Percentiles rank a stretch among this genome's conserved stretches.
Conservation (phyloP, 2,329 filamentous ascomycete species). For the Xylaria sp. region DNA sequence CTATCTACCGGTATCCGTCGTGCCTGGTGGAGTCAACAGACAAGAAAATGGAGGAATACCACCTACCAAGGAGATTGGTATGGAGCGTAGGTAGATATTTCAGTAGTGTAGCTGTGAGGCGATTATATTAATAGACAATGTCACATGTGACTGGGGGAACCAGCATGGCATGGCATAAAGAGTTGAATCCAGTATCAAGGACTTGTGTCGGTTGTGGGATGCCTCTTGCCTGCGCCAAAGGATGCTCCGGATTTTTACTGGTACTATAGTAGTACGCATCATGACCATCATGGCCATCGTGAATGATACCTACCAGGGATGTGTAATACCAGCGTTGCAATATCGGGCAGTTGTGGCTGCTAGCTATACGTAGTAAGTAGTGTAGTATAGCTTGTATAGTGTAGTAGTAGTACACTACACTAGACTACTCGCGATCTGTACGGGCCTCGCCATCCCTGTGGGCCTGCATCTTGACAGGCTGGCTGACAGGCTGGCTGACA, state of each 20-base stretch:
- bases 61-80: neutral
- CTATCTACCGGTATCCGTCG: neutral
- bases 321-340: constrained; percentile 26
- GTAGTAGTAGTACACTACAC: neutral
- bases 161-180: neutral
- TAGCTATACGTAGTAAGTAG: neutral
- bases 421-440: constrained; percentile 13
- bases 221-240: neutral
- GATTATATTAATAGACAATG: neutral
- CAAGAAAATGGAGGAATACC: constrained; percentile 1
- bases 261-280: neutral
- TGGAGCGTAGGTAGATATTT: neutral
- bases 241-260: neutral
- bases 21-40: constrained; percentile 19
- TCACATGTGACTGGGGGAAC: neutral
- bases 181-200: constrained; percentile 2
- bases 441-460: constrained; percentile 10
- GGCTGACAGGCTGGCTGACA: neutral
- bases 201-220: neutral
- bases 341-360: constrained; percentile 14
- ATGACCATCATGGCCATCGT: neutral
- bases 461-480: constrained; percentile 14
- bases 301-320: constrained; percentile 6
- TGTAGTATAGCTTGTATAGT: neutral
- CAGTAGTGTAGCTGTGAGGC: neutral